A percentile compares a stretch with the other conserved stretches of the same genome.
Conservation (phyloP, 2,329 filamentous ascomycete genomes). For the Sporothrix brunneoviolacea region DNA sequence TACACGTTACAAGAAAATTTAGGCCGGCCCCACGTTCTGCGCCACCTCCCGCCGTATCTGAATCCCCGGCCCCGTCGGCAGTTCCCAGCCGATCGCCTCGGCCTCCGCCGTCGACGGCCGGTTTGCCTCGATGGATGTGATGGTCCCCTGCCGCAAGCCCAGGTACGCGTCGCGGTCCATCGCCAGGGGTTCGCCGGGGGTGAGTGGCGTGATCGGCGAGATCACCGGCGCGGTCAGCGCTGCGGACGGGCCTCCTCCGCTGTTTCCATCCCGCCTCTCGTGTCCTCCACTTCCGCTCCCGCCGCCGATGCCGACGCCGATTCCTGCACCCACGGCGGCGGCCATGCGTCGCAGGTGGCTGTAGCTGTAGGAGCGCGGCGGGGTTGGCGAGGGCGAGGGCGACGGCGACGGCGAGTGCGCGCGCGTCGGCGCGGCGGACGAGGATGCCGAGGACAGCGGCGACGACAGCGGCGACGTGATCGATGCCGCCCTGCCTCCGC, state of each 20-base stretch:
- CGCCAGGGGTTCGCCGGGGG: neutral
- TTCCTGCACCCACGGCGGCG: conserved; percentile 1
- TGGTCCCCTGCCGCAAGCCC: conserved; percentile 10
- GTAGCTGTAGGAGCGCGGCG: conserved; percentile 9
- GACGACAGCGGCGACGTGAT: too few relatives aligned
- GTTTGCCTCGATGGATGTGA: conserved; percentile 13
- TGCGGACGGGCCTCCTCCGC: neutral
- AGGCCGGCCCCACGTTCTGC: conserved; percentile 8
- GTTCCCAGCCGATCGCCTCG: neutral
- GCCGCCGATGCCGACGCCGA: conserved; percentile 2
- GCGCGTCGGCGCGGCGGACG: neutral
- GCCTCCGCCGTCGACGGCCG: conserved; percentile 12
- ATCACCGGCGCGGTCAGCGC: neutral
- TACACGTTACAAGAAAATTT: neutral
- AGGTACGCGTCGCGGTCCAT: conserved; percentile 11
- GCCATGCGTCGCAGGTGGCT: conserved; percentile 9
- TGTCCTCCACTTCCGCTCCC: neutral
- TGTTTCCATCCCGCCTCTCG: neutral
- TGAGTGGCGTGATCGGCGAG: neutral
- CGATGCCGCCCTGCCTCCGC: too few relatives aligned
- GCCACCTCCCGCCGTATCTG: conserved; percentile 13
- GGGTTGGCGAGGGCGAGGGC: neutral
- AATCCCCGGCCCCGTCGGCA: conserved; percentile 8
- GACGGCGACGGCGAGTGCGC: neutral
- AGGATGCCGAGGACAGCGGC: too few relatives aligned